Base-by-base conservation (phyloP, 176 grass and related monocot species). In the Bothriochloa decipiens region DNA sequence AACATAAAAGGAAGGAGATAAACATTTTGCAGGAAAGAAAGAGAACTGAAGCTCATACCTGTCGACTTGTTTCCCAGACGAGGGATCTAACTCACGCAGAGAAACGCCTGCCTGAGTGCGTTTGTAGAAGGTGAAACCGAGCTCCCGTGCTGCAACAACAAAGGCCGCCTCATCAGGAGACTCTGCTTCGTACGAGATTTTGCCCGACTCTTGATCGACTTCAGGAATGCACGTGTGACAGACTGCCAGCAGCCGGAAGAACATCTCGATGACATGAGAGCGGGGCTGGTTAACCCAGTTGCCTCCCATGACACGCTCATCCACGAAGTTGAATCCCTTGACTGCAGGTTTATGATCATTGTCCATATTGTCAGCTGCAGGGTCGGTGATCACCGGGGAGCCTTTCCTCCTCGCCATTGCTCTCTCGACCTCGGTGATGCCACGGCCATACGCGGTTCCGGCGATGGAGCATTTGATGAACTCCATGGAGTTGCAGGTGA, bases 401-500 rank as follows among this genome's bases (percentile, higher is more conserved):
- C 89, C 91, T 58, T 83, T 90, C 80, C 76, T 89, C 83, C 85
- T 88, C 1, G 86, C 91, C 96, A 93, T 95, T 8, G 91, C 91
- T 79, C 72, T 93, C 79, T 95, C 93, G 12, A 95, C 92, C 85
- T 95, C 96, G 0, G 93, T 98, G 79, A 89, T 43, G 28, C 91
- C 91, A 37, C 77, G 77, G 7, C 96, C 96, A 71, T 98, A 98
- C 35, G 89, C 89, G 12, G 84, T 90, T n/a, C 96, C 96, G 3
- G 87, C 92, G 11, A 98, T 91, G 0, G 96, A 93, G 26, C 96
- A 98, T 23, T 98, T 98, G 81, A 98, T 83, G 79, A 98, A 98
- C 87, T 98, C 96, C 96, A 98, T 98, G 70, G 93, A 95, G 76
- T 98, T 98, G 77, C 91, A 90, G 11, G 96, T 98, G 67, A 98